Conservation (phyloP, 108 stramenopile genomes). For the Cyclotella kingstonii region DNA sequence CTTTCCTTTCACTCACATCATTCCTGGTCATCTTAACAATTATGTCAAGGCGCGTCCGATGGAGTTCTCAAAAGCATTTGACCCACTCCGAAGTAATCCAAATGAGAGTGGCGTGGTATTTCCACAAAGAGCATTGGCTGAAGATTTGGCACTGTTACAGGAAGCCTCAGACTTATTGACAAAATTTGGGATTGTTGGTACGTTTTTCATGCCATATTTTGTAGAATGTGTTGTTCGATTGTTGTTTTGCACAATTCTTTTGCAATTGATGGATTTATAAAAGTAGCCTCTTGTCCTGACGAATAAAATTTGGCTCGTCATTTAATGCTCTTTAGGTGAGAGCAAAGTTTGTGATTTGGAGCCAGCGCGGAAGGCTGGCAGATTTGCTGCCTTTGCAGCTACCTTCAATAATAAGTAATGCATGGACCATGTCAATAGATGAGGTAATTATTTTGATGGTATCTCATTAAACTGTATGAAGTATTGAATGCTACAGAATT, state of each 20-base stretch:
- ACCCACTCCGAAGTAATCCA: conserved; percentile 60
- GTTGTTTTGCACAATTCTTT: too few species aligned
- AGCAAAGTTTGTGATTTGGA: conserved; percentile 81
- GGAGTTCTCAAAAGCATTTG: conserved; percentile 85
- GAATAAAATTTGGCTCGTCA: not conserved
- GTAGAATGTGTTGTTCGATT: too few species aligned
- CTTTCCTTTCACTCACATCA: conserved; percentile 74
- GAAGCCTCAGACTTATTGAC: conserved; percentile 78
- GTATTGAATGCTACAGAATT: too few species aligned
- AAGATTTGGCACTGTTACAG: conserved; percentile 79
- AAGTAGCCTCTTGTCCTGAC: not conserved
- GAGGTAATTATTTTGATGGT: too few species aligned
- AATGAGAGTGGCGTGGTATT: conserved; percentile 25
- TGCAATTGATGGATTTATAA: too few species aligned
- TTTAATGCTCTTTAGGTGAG: conserved; percentile 12
- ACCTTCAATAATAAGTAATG: too few species aligned
- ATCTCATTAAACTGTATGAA: too few species aligned
- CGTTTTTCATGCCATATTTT: conserved; percentile 6
- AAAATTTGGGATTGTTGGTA: conserved; percentile 57
- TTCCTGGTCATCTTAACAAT: conserved; percentile 90
- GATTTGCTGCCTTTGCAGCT: conserved; percentile 52
- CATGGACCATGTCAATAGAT: too few species aligned
- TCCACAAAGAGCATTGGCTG: conserved; percentile 66
- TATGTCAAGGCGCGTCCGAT: conserved; percentile 50
- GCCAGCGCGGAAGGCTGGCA: conserved; percentile 53